Evolutionary conservation across 2,329 filamentous ascomycete species (phyloP).

Genomic region (Aquanectria penicillioides): DNA sequence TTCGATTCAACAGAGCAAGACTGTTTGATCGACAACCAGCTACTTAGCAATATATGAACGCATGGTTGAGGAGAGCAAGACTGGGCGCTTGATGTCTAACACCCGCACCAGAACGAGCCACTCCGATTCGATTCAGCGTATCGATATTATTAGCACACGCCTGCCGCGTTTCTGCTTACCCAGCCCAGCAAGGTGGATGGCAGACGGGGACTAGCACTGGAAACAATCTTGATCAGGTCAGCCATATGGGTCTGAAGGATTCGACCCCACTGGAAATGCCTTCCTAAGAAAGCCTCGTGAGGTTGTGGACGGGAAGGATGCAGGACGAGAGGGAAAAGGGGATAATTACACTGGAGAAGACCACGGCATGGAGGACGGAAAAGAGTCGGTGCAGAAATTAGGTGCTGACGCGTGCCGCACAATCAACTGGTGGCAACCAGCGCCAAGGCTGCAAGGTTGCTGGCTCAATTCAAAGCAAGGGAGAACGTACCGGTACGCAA

Average conservation of each 20-base stretch:
- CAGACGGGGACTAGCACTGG: not conserved
- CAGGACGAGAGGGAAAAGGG: too few species aligned
- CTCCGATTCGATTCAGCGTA: not conserved
- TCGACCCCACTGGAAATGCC: not conserved
- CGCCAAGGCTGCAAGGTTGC: slow-evolving; percentile 10
- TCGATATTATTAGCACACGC: slow-evolving; percentile 11
- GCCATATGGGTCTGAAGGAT: slow-evolving; percentile 1
- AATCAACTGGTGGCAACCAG: slow-evolving; percentile 3
- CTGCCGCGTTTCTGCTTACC: slow-evolving; percentile 2
- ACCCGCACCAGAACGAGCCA: not conserved
- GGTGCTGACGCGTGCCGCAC: slow-evolving; percentile 36
- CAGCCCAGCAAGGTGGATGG: slow-evolving; percentile 5
- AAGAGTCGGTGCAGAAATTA: slow-evolving; percentile 31
- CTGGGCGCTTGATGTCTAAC: slow-evolving; percentile 8
- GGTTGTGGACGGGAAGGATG: slow-evolving; percentile 3
- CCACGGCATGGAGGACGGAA: not conserved
- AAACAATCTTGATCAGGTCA: not conserved
- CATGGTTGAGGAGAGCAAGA: not conserved
- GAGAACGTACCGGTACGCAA: too few species aligned
- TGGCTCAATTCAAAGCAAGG: slow-evolving; percentile 24
- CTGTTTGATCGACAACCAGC: slow-evolving; percentile 7
- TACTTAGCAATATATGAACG: slow-evolving; percentile 1
- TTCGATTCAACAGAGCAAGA: not conserved
- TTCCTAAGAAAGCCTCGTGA: not conserved
- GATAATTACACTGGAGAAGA: too few species aligned